phyloP scores from a whole-genome alignment of 139 green algal species.

The Coelastrella sp. region DNA sequence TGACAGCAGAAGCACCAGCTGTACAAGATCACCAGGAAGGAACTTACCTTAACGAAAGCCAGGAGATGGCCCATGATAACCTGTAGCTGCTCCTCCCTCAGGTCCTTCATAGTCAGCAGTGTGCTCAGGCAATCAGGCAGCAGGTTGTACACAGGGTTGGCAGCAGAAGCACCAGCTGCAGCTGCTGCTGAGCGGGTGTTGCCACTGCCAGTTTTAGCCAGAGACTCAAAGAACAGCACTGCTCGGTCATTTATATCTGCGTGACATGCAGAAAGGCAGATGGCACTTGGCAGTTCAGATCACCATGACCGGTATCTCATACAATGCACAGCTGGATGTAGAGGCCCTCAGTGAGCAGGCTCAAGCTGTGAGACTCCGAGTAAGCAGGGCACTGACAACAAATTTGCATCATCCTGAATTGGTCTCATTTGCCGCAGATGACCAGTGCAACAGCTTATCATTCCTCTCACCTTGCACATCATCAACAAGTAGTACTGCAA shows the following conservation, averaged over 20 bases:
- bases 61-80: slow-evolving; percentile 84
- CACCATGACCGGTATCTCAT: background rate
- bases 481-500: slow-evolving; percentile 84
- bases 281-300: background rate
- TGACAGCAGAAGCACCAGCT: background rate
- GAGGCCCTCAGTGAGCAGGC: too few relatives aligned
- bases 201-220: slow-evolving; percentile 50
- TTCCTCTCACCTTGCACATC: slow-evolving; percentile 31
- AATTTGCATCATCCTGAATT: background rate
- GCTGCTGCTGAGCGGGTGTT: slow-evolving; percentile 1
- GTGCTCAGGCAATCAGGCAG: slow-evolving; percentile 92
- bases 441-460: background rate
- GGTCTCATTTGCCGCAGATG: background rate
- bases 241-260: slow-evolving; percentile 30
- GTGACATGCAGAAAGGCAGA: background rate
- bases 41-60: slow-evolving; percentile 78
- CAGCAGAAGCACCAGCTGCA: slow-evolving; percentile 47
- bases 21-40: too few relatives aligned
- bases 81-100: slow-evolving; percentile 68
- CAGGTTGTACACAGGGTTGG: slow-evolving; percentile 93
- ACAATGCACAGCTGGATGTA: background rate
- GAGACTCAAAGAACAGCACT: slow-evolving; percentile 44
- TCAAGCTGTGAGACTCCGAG: too few relatives aligned
- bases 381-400: too few relatives aligned
- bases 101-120: slow-evolving; percentile 56